Conservation (phyloP, 352 stramenopile species). For the Globisporangium polare region DNA sequence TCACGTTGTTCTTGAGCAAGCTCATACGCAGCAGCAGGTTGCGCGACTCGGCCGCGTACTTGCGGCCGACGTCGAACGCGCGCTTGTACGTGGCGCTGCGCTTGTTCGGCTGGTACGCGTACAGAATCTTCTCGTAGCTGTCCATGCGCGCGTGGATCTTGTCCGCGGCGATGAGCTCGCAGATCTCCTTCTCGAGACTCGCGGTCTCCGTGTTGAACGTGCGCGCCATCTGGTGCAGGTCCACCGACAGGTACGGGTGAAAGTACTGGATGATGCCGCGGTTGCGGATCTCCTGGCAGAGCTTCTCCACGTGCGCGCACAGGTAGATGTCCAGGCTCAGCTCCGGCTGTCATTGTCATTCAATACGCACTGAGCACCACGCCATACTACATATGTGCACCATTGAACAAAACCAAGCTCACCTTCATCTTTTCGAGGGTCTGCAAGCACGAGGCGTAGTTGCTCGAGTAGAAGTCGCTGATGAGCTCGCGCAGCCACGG, state of each 20-base stretch:
- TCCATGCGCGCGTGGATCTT: slow-evolving; percentile 84
- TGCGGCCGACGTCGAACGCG: slow-evolving; percentile 74
- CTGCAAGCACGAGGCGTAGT: slow-evolving; percentile 81
- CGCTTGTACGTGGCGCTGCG: slow-evolving; percentile 73
- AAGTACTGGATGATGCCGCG: slow-evolving; percentile 89
- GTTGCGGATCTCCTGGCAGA: slow-evolving; percentile 81
- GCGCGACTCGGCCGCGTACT: slow-evolving; percentile 78
- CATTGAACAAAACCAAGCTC: not conserved
- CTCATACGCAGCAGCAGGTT: slow-evolving; percentile 85
- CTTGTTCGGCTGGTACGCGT: slow-evolving; percentile 77
- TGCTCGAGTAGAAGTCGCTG: slow-evolving; percentile 84
- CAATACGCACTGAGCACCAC: too few species aligned
- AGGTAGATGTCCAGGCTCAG: slow-evolving; percentile 82
- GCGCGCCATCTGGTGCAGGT: slow-evolving; percentile 81
- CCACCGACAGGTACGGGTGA: slow-evolving; percentile 82
- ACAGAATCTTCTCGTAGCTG: slow-evolving; percentile 86
- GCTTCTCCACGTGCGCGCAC: slow-evolving; percentile 58
- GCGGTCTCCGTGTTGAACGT: slow-evolving; percentile 69
- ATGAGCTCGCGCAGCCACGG: slow-evolving; percentile 87
- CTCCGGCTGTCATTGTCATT: slow-evolving; percentile 34
- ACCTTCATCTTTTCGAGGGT: slow-evolving; percentile 77
- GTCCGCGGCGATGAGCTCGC: slow-evolving; percentile 64
- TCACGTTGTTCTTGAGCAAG: slow-evolving; percentile 81
- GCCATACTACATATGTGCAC: too few species aligned
- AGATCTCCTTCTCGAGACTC: slow-evolving; percentile 76